phyloP scores from a whole-genome alignment of 2,329 filamentous ascomycete genomes.

The Scytalidium lignicola region DNA sequence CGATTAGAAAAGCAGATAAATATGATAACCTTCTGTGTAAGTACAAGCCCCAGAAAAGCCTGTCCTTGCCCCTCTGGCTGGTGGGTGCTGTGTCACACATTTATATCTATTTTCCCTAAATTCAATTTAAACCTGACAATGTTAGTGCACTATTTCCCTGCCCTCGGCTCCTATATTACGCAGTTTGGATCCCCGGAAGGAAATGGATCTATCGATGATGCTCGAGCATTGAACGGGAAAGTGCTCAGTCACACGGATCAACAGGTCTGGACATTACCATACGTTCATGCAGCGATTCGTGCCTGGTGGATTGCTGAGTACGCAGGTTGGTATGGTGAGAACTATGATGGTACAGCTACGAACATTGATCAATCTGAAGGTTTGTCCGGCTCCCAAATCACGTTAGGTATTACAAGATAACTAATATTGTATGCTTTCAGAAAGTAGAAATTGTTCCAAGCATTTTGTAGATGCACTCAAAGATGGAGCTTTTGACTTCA shows the following conservation, averaged over 20 bases:
- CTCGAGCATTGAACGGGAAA: conserved; percentile 62
- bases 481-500: conserved; percentile 88
- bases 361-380: conserved; percentile 59
- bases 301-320: conserved; percentile 93
- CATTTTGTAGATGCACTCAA: conserved; percentile 73
- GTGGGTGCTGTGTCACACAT: background rate
- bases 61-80: background rate
- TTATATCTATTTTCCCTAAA: too few relatives aligned
- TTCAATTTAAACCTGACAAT: conserved; percentile 11
- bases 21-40: conserved; percentile 62
- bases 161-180: conserved; percentile 70
- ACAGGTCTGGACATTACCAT: conserved; percentile 65
- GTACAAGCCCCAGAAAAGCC: conserved; percentile 9
- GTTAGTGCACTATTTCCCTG: conserved; percentile 76
- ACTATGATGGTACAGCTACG: conserved; percentile 51
- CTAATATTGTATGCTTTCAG: conserved; percentile 31
- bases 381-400: conserved; percentile 21
- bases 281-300: conserved; percentile 72
- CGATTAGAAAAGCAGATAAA: conserved; percentile 65
- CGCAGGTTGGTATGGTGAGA: conserved; percentile 80
- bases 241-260: conserved; percentile 64
- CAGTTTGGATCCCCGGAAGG: conserved; percentile 75
- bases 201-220: conserved; percentile 60
- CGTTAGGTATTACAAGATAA: background rate
- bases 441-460: conserved; percentile 66